phyloP scores from a whole-genome alignment of 73 alveolate species.

The Paramecium sonneborni region DNA sequence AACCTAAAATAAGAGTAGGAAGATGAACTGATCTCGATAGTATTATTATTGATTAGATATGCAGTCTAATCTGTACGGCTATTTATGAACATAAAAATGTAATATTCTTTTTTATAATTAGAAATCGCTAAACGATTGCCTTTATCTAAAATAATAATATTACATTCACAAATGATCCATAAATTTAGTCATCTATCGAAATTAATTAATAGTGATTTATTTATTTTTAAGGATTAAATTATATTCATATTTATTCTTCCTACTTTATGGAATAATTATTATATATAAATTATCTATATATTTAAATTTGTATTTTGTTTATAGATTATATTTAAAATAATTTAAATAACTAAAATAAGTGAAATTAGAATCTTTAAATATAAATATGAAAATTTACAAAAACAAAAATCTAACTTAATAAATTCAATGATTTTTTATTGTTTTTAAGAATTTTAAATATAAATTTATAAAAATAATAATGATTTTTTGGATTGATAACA shows the following conservation, averaged over 20 bases:
- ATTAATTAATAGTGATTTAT: neutral
- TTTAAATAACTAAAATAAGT: no score
- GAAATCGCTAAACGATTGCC: neutral
- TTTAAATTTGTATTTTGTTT: no score
- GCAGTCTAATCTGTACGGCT: neutral
- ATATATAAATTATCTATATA: neutral
- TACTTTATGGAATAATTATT: neutral
- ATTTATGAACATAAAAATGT: conserved; percentile 6
- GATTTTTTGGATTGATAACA: neutral
- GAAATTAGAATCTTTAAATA: neutral
- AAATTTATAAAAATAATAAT: neutral
- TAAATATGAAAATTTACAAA: no score
- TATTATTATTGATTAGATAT: neutral
- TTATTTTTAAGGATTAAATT: neutral
- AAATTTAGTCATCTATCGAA: neutral
- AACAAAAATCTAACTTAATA: neutral
- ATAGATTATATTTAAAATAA: no score
- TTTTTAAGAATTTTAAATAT: neutral
- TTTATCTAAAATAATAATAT: neutral
- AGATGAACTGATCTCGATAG: neutral
- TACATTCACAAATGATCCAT: neutral
- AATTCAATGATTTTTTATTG: neutral
- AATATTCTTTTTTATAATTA: neutral
- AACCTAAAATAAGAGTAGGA: neutral
- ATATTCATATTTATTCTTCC: neutral